A percentile compares a stretch with the other conserved stretches of the same genome.
Conservation (phyloP, 306 rosid species). For the Sesbania bispinosa region DNA sequence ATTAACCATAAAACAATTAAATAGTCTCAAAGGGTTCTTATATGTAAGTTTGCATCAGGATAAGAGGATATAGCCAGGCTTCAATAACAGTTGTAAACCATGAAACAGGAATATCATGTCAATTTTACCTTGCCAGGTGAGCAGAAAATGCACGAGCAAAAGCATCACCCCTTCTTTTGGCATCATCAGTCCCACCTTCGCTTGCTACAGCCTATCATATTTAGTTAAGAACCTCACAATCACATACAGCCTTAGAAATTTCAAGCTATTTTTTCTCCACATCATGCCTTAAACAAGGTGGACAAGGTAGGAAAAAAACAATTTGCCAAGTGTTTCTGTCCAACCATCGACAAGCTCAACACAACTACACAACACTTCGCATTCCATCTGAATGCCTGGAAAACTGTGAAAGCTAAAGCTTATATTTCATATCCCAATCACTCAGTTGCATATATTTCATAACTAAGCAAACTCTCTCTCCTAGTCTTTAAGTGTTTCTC, state of each 20-base stretch:
- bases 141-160: conserved; percentile 86
- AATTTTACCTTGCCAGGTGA: conserved; percentile 65
- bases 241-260: neutral
- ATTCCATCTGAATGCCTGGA: neutral
- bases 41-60: neutral
- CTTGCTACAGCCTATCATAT: conserved; percentile 82
- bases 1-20: neutral
- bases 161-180: conserved; percentile 87
- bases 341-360: neutral
- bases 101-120: neutral
- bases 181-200: conserved; percentile 90
- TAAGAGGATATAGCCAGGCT: neutral
- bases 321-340: neutral
- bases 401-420: neutral
- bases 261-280: neutral
- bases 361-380: neutral
- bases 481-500: neutral
- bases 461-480: neutral
- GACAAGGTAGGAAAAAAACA: neutral
- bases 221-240: conserved; percentile 26
- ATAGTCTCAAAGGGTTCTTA: neutral
- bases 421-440: neutral
- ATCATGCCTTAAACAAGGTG: conserved; percentile 8
- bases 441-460: neutral
- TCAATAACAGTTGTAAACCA: neutral